Conservation (phyloP, 1,284 basidiomycete species). For the Fistulina hepatica region DNA sequence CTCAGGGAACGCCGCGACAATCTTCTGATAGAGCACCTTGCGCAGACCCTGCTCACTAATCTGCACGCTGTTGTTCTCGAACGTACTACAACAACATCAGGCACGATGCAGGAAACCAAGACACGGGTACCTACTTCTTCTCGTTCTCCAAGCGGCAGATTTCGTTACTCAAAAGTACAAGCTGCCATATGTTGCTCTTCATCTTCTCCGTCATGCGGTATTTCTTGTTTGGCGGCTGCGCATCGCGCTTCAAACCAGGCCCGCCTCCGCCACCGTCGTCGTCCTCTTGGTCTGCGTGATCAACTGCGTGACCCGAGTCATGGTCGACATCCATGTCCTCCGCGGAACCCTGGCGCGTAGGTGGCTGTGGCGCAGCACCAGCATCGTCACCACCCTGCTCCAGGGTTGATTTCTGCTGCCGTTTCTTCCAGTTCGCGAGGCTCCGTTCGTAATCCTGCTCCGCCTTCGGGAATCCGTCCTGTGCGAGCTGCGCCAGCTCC, state of each 20-base stretch:
- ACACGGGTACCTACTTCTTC: slow-evolving; percentile 55
- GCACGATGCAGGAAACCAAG: slow-evolving; percentile 5
- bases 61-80: slow-evolving; percentile 56
- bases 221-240: slow-evolving; percentile 57
- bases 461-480: slow-evolving; percentile 55
- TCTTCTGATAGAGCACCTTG: slow-evolving; percentile 68
- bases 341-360: slow-evolving; percentile 32
- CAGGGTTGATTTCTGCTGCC: slow-evolving; percentile 56
- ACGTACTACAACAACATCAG: slow-evolving; percentile 29
- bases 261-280: too few species aligned
- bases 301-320: slow-evolving; percentile 19
- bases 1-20: slow-evolving; percentile 64
- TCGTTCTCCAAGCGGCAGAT: slow-evolving; percentile 72
- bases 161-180: slow-evolving; percentile 72
- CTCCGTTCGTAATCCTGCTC: slow-evolving; percentile 65
- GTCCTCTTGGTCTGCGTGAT: slow-evolving; percentile 23
- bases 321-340: slow-evolving; percentile 18
- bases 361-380: slow-evolving; percentile 27
- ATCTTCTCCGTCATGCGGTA: slow-evolving; percentile 66
- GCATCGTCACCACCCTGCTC: too few species aligned
- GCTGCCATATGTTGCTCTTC: slow-evolving; percentile 67
- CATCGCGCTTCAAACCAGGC: slow-evolving; percentile 21
- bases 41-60: slow-evolving; percentile 70
- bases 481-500: slow-evolving; percentile 46
- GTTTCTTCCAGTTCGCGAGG: slow-evolving; percentile 49